Base-by-base conservation (phyloP, 1,284 basidiomycete genomes). In the Ceratobasidium sp. region DNA sequence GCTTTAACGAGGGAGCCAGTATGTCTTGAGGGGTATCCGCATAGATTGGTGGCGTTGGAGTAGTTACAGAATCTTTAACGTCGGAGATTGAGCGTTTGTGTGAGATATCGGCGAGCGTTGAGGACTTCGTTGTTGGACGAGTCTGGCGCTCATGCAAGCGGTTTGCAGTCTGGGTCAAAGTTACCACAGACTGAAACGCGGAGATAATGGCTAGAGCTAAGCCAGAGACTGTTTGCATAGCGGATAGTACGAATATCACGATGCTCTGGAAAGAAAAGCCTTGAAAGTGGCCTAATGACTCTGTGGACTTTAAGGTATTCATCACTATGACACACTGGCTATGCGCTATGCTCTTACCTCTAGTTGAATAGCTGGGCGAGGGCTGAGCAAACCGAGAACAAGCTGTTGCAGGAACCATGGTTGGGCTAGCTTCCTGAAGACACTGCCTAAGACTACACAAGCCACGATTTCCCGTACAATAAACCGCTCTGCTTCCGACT, bases 381-480 rank as follows among this genome's bases (percentile, higher is more conserved):
- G 59, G 32, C 61, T 73, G 1, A 95, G 82, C 9, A 90, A 82
- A 80, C 91, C 89, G 44, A 94, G 84, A 9, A 92, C 86, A 6
- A 86, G 81, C 81, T 87, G 90, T 68, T 95, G 88, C 52, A 95
- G 87, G 82, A 95, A 95, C 93, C 93, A 95, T 0, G 94, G 93
- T 81, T 95, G 91, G 5, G 89, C 88, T 52, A 95, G 82, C 78
- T 88, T 89, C 34, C 90, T 90, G 34, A 94, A 84, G 15, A 93
- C 85, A 77, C 90, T 90, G 67, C 87, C 86, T 77, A 93, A 83
- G 22, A 95, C 82, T 34, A 93, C 86, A 81, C 92, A 92, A 80
- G 94, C 86, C 62, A 95, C 81, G 57, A 95, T 86, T 84, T 96
- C 95, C 69, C 94, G 89, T 40, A 94, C 84, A 77, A 96, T 91